Evolutionary conservation across 352 stramenopile genomes (phyloP).

Genomic region (Blastocystis sp.): DNA sequence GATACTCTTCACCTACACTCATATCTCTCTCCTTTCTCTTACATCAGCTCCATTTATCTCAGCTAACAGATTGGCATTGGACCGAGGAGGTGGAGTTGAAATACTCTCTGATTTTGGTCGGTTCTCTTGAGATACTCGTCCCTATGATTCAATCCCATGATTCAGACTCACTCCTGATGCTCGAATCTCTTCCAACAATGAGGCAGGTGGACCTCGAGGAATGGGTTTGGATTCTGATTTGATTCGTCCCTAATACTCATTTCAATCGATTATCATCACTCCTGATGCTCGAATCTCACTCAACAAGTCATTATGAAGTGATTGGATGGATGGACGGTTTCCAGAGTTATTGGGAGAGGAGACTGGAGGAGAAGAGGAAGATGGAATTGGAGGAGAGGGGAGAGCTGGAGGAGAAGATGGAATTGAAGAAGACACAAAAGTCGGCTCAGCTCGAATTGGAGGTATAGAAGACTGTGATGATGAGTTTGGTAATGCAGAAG

Average conservation of each 20-base stretch:
- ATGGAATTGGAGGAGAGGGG: too few relatives aligned
- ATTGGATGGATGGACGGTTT: neutral
- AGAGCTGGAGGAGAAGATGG: too few relatives aligned
- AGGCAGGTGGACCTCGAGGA: neutral
- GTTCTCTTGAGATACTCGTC: neutral
- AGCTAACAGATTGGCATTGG: neutral
- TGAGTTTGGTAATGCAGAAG: neutral
- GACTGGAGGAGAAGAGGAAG: too few relatives aligned
- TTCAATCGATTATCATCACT: too few relatives aligned
- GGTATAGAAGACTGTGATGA: neutral
- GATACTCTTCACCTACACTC: neutral
- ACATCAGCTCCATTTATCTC: slow-evolving; percentile 11
- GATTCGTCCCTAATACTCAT: too few relatives aligned
- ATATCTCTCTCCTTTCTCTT: neutral
- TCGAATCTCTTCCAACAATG: slow-evolving; percentile 15
- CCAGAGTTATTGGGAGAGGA: neutral
- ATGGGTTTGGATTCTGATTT: too few relatives aligned
- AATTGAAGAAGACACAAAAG: neutral
- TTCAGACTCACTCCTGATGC: neutral
- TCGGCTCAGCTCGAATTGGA: too few relatives aligned
- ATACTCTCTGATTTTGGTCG: neutral
- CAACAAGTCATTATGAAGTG: neutral
- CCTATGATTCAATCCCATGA: neutral
- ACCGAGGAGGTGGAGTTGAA: neutral
- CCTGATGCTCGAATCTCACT: neutral